Evolutionary conservation across 352 stramenopile genomes (phyloP).

Genomic region (Globisporangium nagaii): DNA sequence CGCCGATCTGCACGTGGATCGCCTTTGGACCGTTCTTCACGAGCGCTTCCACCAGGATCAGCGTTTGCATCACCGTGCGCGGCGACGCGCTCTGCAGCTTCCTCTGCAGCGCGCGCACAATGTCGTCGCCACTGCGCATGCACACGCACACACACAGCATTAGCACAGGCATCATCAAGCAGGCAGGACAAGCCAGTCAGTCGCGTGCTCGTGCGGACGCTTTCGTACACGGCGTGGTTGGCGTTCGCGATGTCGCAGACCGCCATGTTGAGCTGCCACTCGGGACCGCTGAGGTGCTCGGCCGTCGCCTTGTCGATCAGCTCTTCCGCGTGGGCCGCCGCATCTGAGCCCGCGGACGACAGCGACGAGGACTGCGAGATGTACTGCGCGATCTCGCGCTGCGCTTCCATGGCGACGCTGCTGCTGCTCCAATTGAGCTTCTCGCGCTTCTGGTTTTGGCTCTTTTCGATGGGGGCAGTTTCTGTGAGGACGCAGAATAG

Average conservation of each 20-base stretch:
- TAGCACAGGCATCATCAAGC: not conserved
- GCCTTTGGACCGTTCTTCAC: slow-evolving; percentile 72
- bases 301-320: slow-evolving; percentile 59
- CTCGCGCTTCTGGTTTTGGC: too few species aligned
- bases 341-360: not conserved
- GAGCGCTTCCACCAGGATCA: slow-evolving; percentile 65
- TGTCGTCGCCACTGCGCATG: slow-evolving; percentile 41
- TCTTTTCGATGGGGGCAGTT: too few species aligned
- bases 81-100: slow-evolving; percentile 47
- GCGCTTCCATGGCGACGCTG: not conserved
- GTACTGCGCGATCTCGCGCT: not conserved
- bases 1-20: slow-evolving; percentile 52
- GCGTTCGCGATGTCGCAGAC: slow-evolving; percentile 67
- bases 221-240: slow-evolving; percentile 31
- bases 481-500: too few species aligned
- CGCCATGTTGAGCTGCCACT: slow-evolving; percentile 73
- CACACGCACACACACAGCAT: not conserved
- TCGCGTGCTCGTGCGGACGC: not conserved
- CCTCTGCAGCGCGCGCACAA: slow-evolving; percentile 52
- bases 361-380: slow-evolving; percentile 2
- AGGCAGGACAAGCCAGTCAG: not conserved
- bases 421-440: too few species aligned
- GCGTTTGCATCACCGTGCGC: slow-evolving; percentile 38
- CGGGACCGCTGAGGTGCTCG: slow-evolving; percentile 34
- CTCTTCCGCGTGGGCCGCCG: slow-evolving; percentile 25